Evolutionary conservation across 1,284 basidiomycete species (phyloP), one percentile per base, ranked within the genome.

Genomic region (Naganishia liquefaciens): DNA sequence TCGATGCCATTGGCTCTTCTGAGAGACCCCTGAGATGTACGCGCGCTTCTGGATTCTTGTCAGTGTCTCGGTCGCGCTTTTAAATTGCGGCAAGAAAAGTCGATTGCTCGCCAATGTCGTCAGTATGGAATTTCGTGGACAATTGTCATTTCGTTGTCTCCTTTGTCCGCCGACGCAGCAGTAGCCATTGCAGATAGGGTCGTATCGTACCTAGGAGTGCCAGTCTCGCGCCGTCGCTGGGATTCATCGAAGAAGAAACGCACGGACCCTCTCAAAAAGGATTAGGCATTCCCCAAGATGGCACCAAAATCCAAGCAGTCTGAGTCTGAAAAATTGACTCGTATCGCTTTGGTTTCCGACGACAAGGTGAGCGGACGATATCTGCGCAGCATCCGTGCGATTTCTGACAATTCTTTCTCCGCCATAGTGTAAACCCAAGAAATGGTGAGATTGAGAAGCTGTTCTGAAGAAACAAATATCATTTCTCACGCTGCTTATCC

Each of bases 331-430:
- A 94, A 93, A 80, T 92, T 95, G 72, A 96, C 93, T 55, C 88
- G 93, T 84, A 92, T 96, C 74, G 93, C 93, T 69, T 93, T 96
- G 76, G 91, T 96, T 73, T 91, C 93, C 74, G 77, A 90, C 46
- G 94, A 95, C 82, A 87, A 78, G 76, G 79, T 79, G 60, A 67
- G 78, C 72, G 21, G 19, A 39, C 10, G 43, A 17, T 27, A 13
- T 13, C 52, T n/a, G 39, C 21, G 30, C 15, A 37, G 47, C 33
- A 6, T 51, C 52, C 39, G 23, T n/a, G 54, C 50, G 54, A 51
- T 65, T 62, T 43, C 28, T 40, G 43, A 52, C 42, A 57, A 47
- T 40, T 37, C 2, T 39, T 27, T 28, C 33, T 7, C 13, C n/a
- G n/a, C 33, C 33, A 50, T 64, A 89, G 73, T 96, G 92, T 82